Percentiles rank a stretch among this genome's conserved stretches.
Conservation (phyloP, 2,329 filamentous ascomycete species). For the Tolypocladium cylindrosporum region DNA sequence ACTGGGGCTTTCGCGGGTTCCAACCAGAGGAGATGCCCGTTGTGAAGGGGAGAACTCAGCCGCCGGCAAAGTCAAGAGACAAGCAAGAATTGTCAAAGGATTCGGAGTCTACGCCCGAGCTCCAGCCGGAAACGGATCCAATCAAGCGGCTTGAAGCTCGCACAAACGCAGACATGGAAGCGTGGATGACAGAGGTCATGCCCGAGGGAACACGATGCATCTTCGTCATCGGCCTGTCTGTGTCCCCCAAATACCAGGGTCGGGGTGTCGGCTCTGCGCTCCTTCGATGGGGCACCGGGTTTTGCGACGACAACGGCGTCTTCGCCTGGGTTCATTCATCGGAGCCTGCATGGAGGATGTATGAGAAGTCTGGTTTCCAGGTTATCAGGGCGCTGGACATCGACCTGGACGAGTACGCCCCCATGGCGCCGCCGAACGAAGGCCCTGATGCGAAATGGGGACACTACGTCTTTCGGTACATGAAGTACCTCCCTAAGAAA, state of each 20-base stretch:
- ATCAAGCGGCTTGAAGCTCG: slow-evolving; percentile 18
- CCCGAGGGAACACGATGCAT: slow-evolving; percentile 20
- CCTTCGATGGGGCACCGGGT: slow-evolving; percentile 18
- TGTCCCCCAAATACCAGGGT: slow-evolving; percentile 19
- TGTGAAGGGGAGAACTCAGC: slow-evolving; percentile 7
- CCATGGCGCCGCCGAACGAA: slow-evolving; percentile 12
- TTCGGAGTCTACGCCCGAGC: not conserved
- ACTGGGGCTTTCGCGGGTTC: slow-evolving; percentile 22
- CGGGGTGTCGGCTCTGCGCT: slow-evolving; percentile 21
- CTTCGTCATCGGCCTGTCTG: slow-evolving; percentile 19
- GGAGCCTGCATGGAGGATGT: slow-evolving; percentile 17
- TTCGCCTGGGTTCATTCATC: slow-evolving; percentile 26
- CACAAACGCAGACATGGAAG: slow-evolving; percentile 18
- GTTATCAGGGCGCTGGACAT: slow-evolving; percentile 17
- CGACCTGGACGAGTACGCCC: slow-evolving; percentile 20
- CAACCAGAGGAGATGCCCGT: slow-evolving; percentile 11
- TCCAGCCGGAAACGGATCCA: slow-evolving; percentile 9
- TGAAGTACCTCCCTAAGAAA: slow-evolving; percentile 14
- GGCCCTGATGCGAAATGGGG: slow-evolving; percentile 18
- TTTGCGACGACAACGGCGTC: slow-evolving; percentile 16
- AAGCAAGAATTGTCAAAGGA: not conserved
- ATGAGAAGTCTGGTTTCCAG: slow-evolving; percentile 18
- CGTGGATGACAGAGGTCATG: slow-evolving; percentile 21
- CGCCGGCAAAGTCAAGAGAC: not conserved
- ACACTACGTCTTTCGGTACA: slow-evolving; percentile 22